These are phyloP conservation scores for Leersia perrieri DNA, from an alignment of 176 grass and related monocot genomes.

Conservation along the genomic window DNA sequence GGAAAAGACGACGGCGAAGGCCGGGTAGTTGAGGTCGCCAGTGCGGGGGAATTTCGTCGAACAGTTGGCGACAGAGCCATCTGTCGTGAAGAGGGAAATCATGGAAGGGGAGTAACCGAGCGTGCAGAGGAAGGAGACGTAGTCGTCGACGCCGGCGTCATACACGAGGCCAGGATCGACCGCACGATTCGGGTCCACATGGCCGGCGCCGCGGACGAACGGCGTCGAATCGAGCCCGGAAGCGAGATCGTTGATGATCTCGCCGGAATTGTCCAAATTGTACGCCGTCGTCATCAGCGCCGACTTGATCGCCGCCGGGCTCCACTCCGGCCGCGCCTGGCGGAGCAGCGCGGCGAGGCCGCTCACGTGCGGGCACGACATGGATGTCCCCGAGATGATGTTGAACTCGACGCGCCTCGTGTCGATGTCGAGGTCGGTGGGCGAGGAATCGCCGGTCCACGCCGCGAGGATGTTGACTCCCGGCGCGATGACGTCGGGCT, in stretches of 20 bases:
- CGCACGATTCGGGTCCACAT: conserved; percentile 69
- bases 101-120: conserved; percentile 49
- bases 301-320: conserved; percentile 73
- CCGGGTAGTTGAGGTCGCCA: conserved; percentile 92
- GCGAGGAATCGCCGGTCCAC: conserved; percentile 65
- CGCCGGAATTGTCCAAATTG: conserved; percentile 61
- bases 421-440: conserved; percentile 75
- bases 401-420: conserved; percentile 77
- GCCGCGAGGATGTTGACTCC: conserved; percentile 82
- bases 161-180: conserved; percentile 83
- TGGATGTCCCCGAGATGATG: conserved; percentile 87
- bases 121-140: conserved; percentile 79
- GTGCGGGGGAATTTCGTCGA: conserved; percentile 41
- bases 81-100: conserved; percentile 68
- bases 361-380: conserved; percentile 89
- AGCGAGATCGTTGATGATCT: conserved; percentile 69
- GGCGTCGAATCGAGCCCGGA: conserved; percentile 62
- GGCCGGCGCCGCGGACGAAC: conserved; percentile 80
- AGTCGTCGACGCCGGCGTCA: conserved; percentile 55
- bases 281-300: conserved; percentile 90
- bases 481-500: conserved; percentile 79
- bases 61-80: conserved; percentile 50
- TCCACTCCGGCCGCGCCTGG: conserved; percentile 62
- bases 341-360: conserved; percentile 73
- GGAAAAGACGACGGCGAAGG: conserved; percentile 63